Conservation (phyloP, 192 early-diverging fungal species). For the Coemansia sp. region DNA sequence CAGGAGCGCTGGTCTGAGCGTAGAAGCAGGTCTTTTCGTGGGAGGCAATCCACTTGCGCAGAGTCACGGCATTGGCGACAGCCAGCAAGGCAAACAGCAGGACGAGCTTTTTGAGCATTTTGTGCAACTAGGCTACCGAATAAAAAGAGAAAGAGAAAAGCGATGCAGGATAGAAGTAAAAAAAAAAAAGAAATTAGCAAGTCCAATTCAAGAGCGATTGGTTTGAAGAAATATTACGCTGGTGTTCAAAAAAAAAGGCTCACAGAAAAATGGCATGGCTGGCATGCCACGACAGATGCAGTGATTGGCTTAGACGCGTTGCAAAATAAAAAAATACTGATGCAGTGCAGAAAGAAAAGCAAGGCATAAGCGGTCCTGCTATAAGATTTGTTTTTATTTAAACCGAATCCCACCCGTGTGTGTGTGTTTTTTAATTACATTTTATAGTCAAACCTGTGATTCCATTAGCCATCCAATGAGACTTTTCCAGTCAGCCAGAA, state of each 20-base stretch:
- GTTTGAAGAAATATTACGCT: background rate
- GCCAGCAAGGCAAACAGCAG: slow-evolving; percentile 50
- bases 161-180: slow-evolving; percentile 4
- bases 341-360: background rate
- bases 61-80: slow-evolving; percentile 57
- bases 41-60: slow-evolving; percentile 88
- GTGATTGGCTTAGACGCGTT: slow-evolving; percentile 23
- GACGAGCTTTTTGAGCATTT: slow-evolving; percentile 50
- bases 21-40: slow-evolving; percentile 94
- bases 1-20: slow-evolving; percentile 69
- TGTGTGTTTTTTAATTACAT: too few relatives aligned
- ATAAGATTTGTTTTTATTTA: background rate
- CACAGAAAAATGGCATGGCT: background rate
- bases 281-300: slow-evolving; percentile 18
- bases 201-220: background rate
- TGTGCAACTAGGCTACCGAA: background rate
- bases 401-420: too few relatives aligned
- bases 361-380: background rate
- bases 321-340: background rate
- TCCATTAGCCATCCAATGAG: background rate
- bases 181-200: background rate
- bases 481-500: background rate
- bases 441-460: background rate
- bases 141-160: background rate
- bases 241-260: slow-evolving; percentile 10